Evolutionary conservation across 2,329 filamentous ascomycete genomes (phyloP).

Genomic region (Ophiostoma ulmi): DNA sequence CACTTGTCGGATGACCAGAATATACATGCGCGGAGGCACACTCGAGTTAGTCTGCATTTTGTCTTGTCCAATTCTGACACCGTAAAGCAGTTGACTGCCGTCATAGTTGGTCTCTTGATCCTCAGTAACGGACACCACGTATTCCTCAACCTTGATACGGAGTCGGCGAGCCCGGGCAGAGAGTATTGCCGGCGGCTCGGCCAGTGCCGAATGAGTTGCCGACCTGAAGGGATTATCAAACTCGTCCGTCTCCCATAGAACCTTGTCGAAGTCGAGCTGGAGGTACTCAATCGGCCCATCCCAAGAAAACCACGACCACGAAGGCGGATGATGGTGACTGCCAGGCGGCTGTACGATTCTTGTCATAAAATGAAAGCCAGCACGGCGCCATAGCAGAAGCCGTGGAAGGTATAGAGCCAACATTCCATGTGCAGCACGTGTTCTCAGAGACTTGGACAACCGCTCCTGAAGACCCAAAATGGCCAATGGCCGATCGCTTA

Average conservation of each 20-base stretch:
- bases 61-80: not conserved
- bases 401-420: not conserved
- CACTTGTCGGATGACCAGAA: not conserved
- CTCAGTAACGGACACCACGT: too few species aligned
- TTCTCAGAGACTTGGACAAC: not conserved
- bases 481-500: not conserved
- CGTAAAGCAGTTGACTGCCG: not conserved
- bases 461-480: not conserved
- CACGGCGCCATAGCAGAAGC: not conserved
- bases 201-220: too few species aligned
- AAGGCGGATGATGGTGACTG: not conserved
- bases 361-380: not conserved
- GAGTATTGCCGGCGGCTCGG: too few species aligned
- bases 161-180: too few species aligned
- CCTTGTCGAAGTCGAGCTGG: not conserved
- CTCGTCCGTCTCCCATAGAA: not conserved
- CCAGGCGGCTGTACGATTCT: not conserved
- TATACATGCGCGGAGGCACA: not conserved
- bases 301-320: not conserved
- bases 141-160: too few species aligned
- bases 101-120: not conserved
- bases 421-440: not conserved
- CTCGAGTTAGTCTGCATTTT: not conserved
- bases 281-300: not conserved
- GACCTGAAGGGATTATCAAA: not conserved